Evolutionary conservation across 2,329 filamentous ascomycete species (phyloP).

Genomic region (Aspergillus tamarii): DNA sequence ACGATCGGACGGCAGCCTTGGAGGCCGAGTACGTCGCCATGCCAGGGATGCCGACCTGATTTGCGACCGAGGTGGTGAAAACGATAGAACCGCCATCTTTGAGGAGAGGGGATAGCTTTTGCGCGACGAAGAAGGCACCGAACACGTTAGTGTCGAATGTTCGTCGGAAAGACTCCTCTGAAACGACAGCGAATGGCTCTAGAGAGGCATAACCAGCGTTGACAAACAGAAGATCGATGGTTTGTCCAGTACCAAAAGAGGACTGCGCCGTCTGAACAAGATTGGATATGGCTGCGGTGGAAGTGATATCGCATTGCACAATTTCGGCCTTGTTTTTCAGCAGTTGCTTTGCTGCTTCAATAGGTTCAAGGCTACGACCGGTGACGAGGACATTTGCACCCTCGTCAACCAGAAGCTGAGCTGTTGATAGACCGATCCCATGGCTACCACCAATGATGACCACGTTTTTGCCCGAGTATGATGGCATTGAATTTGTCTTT

Average conservation of each 20-base stretch:
- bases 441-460: conserved; percentile 18
- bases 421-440: conserved; percentile 18
- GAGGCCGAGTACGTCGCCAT: conserved; percentile 13
- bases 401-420: conserved; percentile 11
- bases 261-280: conserved; percentile 1
- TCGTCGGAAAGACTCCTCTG: conserved; percentile 10
- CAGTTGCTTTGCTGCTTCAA: conserved; percentile 3
- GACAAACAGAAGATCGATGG: conserved; percentile 14
- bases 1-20: conserved; percentile 15
- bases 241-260: conserved; percentile 2
- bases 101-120: conserved; percentile 11
- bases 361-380: conserved; percentile 14
- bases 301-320: conserved; percentile 13
- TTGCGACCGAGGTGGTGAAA: conserved; percentile 15
- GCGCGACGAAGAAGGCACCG: conserved; percentile 14
- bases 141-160: conserved; percentile 18
- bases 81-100: conserved; percentile 16
- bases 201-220: conserved; percentile 18
- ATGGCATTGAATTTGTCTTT: not conserved
- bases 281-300: not conserved
- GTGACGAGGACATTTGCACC: conserved; percentile 17
- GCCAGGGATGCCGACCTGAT: conserved; percentile 9
- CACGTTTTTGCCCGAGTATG: conserved; percentile 9
- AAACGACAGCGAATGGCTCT: conserved; percentile 9
- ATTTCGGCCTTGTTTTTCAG: conserved; percentile 10